Percentiles rank a stretch among this genome's conserved stretches.
phyloP scores from a whole-genome alignment of 441 rosid species.

The Eutrema salsugineum region DNA sequence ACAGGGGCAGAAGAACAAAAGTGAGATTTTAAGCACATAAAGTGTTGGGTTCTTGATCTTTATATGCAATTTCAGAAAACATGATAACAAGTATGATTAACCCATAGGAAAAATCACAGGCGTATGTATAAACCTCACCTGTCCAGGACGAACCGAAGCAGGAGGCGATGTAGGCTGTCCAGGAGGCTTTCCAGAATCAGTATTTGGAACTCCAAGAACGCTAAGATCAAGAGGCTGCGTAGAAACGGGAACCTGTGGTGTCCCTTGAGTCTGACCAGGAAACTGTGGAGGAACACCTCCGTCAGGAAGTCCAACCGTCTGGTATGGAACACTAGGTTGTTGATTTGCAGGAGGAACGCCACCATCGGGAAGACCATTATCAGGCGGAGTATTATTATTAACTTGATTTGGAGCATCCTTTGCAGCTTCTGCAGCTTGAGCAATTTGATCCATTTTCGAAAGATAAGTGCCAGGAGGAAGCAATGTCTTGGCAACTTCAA shows the following conservation, averaged over 20 bases:
- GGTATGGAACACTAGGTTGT: slow-evolving; percentile 45
- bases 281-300: slow-evolving; percentile 87
- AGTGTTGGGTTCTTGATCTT: neutral
- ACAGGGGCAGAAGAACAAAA: neutral
- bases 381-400: slow-evolving; percentile 34
- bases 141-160: slow-evolving; percentile 87
- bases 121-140: slow-evolving; percentile 38
- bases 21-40: neutral
- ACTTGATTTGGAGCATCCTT: slow-evolving; percentile 42
- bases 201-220: slow-evolving; percentile 70
- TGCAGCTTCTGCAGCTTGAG: slow-evolving; percentile 46
- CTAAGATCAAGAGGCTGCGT: slow-evolving; percentile 95
- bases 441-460: slow-evolving; percentile 64
- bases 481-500: slow-evolving; percentile 81
- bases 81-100: neutral
- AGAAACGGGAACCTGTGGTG: slow-evolving; percentile 45
- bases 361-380: slow-evolving; percentile 76
- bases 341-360: slow-evolving; percentile 63
- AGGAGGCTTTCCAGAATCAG: slow-evolving; percentile 70
- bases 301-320: slow-evolving; percentile 72
- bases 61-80: neutral
- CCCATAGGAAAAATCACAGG: neutral
- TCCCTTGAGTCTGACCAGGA: slow-evolving; percentile 37
- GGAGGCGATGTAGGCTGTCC: slow-evolving; percentile 52
- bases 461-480: slow-evolving; percentile 91